Base-by-base conservation (phyloP, 768 basidiomycete species). In the Cystobasidium tubakii region DNA sequence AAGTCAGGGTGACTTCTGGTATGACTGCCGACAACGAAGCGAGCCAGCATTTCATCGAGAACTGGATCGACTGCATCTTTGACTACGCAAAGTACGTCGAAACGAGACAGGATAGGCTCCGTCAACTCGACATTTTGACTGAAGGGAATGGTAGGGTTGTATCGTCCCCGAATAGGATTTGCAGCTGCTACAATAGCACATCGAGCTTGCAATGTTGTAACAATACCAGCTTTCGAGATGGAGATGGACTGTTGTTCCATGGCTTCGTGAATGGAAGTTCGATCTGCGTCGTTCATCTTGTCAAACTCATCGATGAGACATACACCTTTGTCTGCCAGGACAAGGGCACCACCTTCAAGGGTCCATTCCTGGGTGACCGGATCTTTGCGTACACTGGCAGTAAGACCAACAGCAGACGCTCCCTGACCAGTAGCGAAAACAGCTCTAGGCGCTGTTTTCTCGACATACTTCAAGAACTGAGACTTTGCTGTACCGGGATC, bases 161-260 rank as follows among this genome's bases (percentile, higher is more conserved):
- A 99, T 73, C 95, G 87, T 42, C 96, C 96, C 39, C 95, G 87
- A 78, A 96, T 88, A 27, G 96, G 96, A 84, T 99, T 99, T 66
- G 96, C 96, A 0, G 96, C 96, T 42, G 96, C 96, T 74, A 98
- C 88, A 82, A 99, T 92, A 6, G 94, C 93, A 82, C 95, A 98
- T 23, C 96, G 89, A 29, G 96, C 96, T 82, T 97, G 94, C 9
- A 99, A 86, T 19, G 91, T 90, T n/a, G 96, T 98, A 70, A 98
- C 90, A 76, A 99, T 99, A 53, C 96, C 96, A 19, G 96, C 96
- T 80, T 99, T 99, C 27, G 95, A 92, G 79, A 99, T 98, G 2
- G 96, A 98, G 77, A 99, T 99, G 15, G 92, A 90, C 81, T 98
- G 96, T 82, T 99, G 96, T 81, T 99, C 96, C 96, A 99, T 99